These are phyloP conservation scores for Ophiostoma piceae DNA, from an alignment of 2,329 filamentous ascomycete species.

Conservation along the genomic window DNA sequence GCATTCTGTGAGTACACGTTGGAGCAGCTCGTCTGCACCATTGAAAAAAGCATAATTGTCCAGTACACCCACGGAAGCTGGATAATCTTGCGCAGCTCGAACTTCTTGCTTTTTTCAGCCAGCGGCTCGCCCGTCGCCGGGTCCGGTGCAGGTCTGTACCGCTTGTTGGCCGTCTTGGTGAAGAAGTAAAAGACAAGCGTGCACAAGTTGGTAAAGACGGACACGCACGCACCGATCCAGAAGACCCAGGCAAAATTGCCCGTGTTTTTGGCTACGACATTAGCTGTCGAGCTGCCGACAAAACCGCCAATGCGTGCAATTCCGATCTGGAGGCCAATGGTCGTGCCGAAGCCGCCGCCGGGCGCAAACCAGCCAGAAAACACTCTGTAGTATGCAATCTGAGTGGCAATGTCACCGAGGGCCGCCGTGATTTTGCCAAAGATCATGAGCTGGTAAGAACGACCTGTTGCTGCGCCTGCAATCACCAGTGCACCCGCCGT, in stretches of 20 bases:
- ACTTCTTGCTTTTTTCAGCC: neutral
- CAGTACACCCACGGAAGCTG: neutral
- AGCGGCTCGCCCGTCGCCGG: constrained; percentile 10
- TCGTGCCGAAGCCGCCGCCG: neutral
- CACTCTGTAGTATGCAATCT: constrained; percentile 6
- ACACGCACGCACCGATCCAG: constrained; percentile 6
- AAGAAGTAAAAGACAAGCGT: constrained; percentile 10
- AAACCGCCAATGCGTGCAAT: neutral
- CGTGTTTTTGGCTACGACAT: neutral
- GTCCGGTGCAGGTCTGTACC: neutral
- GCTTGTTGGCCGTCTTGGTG: neutral
- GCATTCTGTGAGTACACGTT: constrained; percentile 9
- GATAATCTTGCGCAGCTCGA: constrained; percentile 11
- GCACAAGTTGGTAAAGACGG: neutral
- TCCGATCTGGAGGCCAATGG: neutral
- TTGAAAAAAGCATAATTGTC: neutral
- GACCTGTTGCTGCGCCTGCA: neutral
- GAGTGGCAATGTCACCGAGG: neutral
- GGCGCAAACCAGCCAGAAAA: constrained; percentile 13
- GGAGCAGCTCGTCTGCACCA: constrained; percentile 1
- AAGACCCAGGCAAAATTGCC: constrained; percentile 9
- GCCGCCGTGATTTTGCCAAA: neutral
- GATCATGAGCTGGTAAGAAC: constrained; percentile 8
- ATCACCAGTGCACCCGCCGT: neutral
- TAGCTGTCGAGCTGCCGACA: constrained; percentile 1